phyloP scores from a whole-genome alignment of 2,329 filamentous ascomycete genomes.

The Scopulariopsis brevicaulis region DNA sequence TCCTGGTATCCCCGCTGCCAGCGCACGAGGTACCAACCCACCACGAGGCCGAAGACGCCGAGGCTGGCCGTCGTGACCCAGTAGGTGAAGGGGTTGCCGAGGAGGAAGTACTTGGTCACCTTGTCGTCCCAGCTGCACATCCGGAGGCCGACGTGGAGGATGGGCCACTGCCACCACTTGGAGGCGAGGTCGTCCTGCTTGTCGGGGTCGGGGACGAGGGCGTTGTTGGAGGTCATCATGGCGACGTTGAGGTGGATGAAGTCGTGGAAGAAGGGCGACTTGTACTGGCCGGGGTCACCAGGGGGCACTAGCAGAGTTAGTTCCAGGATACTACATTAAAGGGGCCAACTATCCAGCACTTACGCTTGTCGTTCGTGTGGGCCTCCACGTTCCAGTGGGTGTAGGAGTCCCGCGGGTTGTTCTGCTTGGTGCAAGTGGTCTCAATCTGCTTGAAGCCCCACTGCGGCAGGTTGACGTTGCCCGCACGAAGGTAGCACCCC shows the following conservation, averaged over 20 bases:
- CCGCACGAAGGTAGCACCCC: constrained; percentile 88
- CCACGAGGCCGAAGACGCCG: constrained; percentile 57
- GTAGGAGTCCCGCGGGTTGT: constrained; percentile 85
- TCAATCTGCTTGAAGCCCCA: constrained; percentile 99
- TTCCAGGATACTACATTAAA: constrained; percentile 18
- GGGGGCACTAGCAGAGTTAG: constrained; percentile 55
- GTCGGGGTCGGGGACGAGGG: constrained; percentile 90
- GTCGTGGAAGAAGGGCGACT: constrained; percentile 93
- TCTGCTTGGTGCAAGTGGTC: constrained; percentile 86
- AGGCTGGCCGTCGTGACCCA: constrained; percentile 83
- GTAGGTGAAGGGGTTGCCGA: constrained; percentile 93
- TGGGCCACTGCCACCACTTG: constrained; percentile 96
- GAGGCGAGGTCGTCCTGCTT: constrained; percentile 98
- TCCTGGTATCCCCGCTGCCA: constrained; percentile 94
- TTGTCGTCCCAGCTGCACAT: constrained; percentile 99
- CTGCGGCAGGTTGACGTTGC: constrained; percentile 91
- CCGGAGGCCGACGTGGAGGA: constrained; percentile 86
- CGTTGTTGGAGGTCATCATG: constrained; percentile 99
- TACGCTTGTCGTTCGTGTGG: constrained; percentile 86
- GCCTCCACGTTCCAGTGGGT: constrained; percentile 99
- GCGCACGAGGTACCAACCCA: constrained; percentile 77
- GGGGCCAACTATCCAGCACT: constrained; percentile 24
- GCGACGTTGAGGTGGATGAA: constrained; percentile 97
- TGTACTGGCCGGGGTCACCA: constrained; percentile 83
- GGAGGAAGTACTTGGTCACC: constrained; percentile 95